Evolutionary conservation across 2,329 filamentous ascomycete species (phyloP), one percentile per base, ranked within the genome.

Genomic region (Arthrobotrys sphaeroides): DNA sequence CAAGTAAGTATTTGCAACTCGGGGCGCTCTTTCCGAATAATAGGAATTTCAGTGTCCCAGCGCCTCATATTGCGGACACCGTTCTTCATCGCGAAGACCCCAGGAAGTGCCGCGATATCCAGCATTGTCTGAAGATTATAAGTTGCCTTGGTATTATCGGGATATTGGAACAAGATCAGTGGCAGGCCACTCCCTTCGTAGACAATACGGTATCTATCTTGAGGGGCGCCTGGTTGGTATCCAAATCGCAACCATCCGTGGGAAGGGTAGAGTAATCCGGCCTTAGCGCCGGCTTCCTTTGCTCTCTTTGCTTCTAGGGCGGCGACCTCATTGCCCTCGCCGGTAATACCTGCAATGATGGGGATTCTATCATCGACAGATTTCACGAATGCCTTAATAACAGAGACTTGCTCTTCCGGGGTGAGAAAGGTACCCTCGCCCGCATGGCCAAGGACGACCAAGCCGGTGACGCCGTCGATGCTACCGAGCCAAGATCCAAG

Each of bases 41-140:
- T 82, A 13, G 85, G 86, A 73, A 87, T 87, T 79, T 87, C 86
- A 0, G 84, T 85, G 60, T 87, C 85, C 86, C 86, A 87, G 16
- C 86, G 84, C n/a, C 84, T 83, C 85, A 87, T 87, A 80, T 87
- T 86, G 62, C 86, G 84, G 7, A 87, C 86, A 18, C 86, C 86
- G 75, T 87, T 87, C 83, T 87, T 87, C 85, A 87, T 87, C 13
- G 85, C 85, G 49, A 87, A 85, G 4, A 86, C 85, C 26, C 85
- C 85, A 0, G 85, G 86, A 33, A 83, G 84, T 5, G 85, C 85
- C 1, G 85, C 82, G 62, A 87, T 86, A 59, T 87, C 85, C 1
- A 87, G 83, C 77, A 87, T 83, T 0, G 85, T 87, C 76, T 86
- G 82, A 20, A 87, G 81, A 76, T 80, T 85, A 79, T 87, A 87